Conservation (phyloP, 2,329 filamentous ascomycete genomes). For the Ophiostoma novo-ulmi region DNA sequence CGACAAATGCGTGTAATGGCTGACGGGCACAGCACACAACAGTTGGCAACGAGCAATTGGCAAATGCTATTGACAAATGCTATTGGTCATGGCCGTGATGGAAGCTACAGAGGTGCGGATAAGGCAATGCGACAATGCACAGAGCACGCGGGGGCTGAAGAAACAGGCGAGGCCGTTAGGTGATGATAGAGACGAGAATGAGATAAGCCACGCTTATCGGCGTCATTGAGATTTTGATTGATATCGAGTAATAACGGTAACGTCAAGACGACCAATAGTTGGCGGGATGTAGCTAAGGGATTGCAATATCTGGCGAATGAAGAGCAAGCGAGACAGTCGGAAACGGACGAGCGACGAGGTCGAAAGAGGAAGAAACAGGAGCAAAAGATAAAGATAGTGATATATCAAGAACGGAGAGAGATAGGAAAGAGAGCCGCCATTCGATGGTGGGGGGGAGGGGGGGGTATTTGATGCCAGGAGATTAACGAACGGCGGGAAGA, state of each 20-base stretch:
- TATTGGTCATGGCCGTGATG: constrained; percentile 21
- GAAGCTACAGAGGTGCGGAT: constrained; percentile 16
- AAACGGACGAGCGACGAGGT: constrained; percentile 7
- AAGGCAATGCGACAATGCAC: not conserved
- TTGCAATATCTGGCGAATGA: constrained; percentile 7
- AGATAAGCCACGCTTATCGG: constrained; percentile 56
- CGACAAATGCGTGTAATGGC: not conserved
- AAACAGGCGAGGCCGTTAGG: constrained; percentile 35
- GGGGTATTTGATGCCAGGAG: constrained; percentile 9
- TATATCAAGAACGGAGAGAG: constrained; percentile 19
- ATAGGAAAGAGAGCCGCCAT: constrained; percentile 19
- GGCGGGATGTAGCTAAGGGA: constrained; percentile 19
- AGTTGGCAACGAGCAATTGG: not conserved
- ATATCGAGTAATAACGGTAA: constrained; percentile 16
- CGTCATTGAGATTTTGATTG: constrained; percentile 43
- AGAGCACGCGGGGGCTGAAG: not conserved
- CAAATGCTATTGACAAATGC: not conserved
- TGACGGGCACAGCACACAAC: not conserved
- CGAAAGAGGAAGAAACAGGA: constrained; percentile 13
- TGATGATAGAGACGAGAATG: constrained; percentile 49
- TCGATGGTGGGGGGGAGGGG: constrained; percentile 16
- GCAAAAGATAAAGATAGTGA: constrained; percentile 21
- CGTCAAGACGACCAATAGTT: constrained; percentile 22
- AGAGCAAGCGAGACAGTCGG: not conserved
- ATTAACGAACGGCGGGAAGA: not conserved